phyloP scores from a whole-genome alignment of 2,329 filamentous ascomycete species.

The Aspergillus sp. region DNA sequence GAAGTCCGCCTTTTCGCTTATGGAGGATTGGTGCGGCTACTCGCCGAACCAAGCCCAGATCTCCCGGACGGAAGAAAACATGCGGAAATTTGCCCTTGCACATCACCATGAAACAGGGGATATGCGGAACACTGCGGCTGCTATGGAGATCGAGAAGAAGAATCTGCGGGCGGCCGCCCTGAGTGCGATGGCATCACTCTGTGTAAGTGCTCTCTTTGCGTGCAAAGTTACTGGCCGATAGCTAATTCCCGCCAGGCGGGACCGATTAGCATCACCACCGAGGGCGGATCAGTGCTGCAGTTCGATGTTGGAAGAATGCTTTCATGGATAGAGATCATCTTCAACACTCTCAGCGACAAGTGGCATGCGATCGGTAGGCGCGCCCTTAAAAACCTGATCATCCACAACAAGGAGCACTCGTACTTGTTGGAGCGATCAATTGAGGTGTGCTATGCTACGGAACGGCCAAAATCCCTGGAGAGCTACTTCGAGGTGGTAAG shows the following conservation, averaged over 20 bases:
- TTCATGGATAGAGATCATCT: slow-evolving; percentile 90
- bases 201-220: slow-evolving; percentile 46
- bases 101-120: slow-evolving; percentile 65
- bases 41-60: slow-evolving; percentile 83
- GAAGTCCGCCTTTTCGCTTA: slow-evolving; percentile 88
- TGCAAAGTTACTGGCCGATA: not conserved
- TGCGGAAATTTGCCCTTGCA: slow-evolving; percentile 75
- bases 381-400: slow-evolving; percentile 78
- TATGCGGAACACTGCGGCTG: slow-evolving; percentile 68
- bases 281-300: slow-evolving; percentile 75
- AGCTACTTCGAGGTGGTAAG: slow-evolving; percentile 93
- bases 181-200: slow-evolving; percentile 90
- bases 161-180: slow-evolving; percentile 83
- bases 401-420: slow-evolving; percentile 79
- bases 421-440: slow-evolving; percentile 85
- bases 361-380: slow-evolving; percentile 83
- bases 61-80: slow-evolving; percentile 70
- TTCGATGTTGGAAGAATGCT: slow-evolving; percentile 92
- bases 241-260: slow-evolving; percentile 35
- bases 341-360: slow-evolving; percentile 81
- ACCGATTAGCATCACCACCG: slow-evolving; percentile 77
- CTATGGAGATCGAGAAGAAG: slow-evolving; percentile 94
- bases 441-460: slow-evolving; percentile 77
- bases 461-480: slow-evolving; percentile 72
- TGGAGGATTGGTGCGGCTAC: slow-evolving; percentile 99